Evolutionary conservation across 2,329 filamentous ascomycete species (phyloP).

Genomic region (Alternaria ethzedia): DNA sequence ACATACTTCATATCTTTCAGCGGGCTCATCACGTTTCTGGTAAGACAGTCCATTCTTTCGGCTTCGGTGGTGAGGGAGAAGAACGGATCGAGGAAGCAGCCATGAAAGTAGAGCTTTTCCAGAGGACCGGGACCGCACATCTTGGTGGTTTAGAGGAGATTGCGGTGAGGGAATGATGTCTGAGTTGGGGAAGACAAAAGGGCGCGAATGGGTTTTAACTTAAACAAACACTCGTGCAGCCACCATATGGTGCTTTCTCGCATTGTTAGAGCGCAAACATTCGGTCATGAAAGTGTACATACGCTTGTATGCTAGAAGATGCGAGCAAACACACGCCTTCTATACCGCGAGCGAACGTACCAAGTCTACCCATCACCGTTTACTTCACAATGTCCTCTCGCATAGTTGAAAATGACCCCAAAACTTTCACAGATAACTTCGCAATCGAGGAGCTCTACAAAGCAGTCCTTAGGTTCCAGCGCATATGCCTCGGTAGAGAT

Average conservation of each 20-base stretch:
- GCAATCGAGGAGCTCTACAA: background rate
- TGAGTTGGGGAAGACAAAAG: background rate
- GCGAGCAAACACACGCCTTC: background rate
- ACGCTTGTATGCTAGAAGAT: background rate
- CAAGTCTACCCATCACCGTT: background rate
- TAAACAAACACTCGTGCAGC: background rate
- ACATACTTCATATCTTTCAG: background rate
- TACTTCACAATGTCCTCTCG: background rate
- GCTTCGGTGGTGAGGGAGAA: background rate
- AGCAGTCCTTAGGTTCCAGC: background rate
- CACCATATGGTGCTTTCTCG: too few relatives aligned
- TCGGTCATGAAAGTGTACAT: background rate
- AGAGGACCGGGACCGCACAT: background rate
- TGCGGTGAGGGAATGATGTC: background rate
- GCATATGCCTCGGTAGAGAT: background rate
- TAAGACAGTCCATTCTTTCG: background rate
- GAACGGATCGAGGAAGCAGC: background rate
- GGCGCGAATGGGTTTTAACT: too few relatives aligned
- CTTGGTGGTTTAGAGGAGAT: background rate
- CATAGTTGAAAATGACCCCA: background rate
- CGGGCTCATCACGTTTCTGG: background rate
- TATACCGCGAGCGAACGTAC: background rate
- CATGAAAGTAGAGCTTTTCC: background rate
- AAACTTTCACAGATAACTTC: background rate
- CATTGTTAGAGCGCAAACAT: background rate